These are phyloP conservation scores for Solanum lycopersicoides DNA, from an alignment of 257 asterid genomes.

Conservation along the genomic window DNA sequence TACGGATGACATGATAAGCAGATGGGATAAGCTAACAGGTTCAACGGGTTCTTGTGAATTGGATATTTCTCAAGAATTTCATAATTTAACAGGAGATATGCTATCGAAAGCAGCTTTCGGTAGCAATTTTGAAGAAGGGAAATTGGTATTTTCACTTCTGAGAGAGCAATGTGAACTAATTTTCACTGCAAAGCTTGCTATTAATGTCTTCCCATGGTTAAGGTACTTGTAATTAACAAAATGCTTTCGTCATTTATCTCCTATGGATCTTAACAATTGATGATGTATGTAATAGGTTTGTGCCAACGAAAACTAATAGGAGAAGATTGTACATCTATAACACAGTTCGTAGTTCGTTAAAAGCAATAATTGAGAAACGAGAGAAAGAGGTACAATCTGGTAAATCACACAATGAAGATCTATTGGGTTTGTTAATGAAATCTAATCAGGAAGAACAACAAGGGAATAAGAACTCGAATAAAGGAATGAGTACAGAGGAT, in stretches of 20 bases:
- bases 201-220: conserved; percentile 12
- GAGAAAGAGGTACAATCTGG: not conserved
- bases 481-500: conserved; percentile 13
- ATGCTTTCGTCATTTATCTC: too few species aligned
- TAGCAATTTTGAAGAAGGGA: conserved; percentile 13
- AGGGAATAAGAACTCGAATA: not conserved
- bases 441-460: not conserved
- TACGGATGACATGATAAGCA: not conserved
- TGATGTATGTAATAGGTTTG: not conserved
- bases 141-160: conserved; percentile 8
- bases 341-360: conserved; percentile 1
- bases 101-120: conserved; percentile 13
- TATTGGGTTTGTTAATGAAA: conserved; percentile 10
- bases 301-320: conserved; percentile 18
- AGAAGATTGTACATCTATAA: conserved; percentile 18
- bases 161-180: conserved; percentile 8
- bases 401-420: not conserved
- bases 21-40: not conserved
- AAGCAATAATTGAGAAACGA: not conserved
- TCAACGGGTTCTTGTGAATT: conserved; percentile 2
- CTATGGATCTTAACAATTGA: not conserved
- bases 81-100: conserved; percentile 6
- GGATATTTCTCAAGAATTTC: conserved; percentile 7
- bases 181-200: conserved; percentile 1
- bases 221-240: not conserved